phyloP scores from a whole-genome alignment of 1,284 basidiomycete genomes.

The Paramarasmius palmivorus region DNA sequence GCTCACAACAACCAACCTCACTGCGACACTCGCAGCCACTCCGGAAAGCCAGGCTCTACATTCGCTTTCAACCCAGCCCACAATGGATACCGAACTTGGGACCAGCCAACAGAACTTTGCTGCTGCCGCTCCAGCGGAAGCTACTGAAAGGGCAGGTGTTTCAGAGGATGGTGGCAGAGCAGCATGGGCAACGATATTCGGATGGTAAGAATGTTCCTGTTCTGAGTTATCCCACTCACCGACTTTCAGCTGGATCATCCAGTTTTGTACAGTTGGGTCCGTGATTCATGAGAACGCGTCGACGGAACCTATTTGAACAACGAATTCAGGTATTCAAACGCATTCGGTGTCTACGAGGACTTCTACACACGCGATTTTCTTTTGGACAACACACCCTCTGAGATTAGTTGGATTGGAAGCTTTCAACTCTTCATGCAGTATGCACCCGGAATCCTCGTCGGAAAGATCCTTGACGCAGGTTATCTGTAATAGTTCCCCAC shows the following conservation, averaged over 20 bases:
- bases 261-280: slow-evolving; percentile 45
- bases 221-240: too few relatives aligned
- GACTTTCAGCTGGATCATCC: slow-evolving; percentile 42
- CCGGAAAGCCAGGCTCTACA: too few relatives aligned
- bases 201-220: too few relatives aligned
- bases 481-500: slow-evolving; percentile 38
- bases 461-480: slow-evolving; percentile 43
- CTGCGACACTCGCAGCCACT: too few relatives aligned
- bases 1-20: too few relatives aligned
- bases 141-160: too few relatives aligned
- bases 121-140: too few relatives aligned
- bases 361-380: slow-evolving; percentile 49
- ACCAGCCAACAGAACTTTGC: too few relatives aligned
- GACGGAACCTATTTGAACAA: background rate
- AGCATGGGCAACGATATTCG: too few relatives aligned
- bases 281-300: slow-evolving; percentile 9
- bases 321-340: slow-evolving; percentile 33
- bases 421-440: slow-evolving; percentile 45
- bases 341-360: slow-evolving; percentile 46
- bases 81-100: too few relatives aligned
- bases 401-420: slow-evolving; percentile 50
- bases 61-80: too few relatives aligned
- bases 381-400: slow-evolving; percentile 40
- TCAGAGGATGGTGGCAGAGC: too few relatives aligned
- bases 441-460: slow-evolving; percentile 38